Evolutionary conservation across 305 asterid species (phyloP), one percentile per base, ranked within the genome.

Genomic region (Fraxinus ornus): DNA sequence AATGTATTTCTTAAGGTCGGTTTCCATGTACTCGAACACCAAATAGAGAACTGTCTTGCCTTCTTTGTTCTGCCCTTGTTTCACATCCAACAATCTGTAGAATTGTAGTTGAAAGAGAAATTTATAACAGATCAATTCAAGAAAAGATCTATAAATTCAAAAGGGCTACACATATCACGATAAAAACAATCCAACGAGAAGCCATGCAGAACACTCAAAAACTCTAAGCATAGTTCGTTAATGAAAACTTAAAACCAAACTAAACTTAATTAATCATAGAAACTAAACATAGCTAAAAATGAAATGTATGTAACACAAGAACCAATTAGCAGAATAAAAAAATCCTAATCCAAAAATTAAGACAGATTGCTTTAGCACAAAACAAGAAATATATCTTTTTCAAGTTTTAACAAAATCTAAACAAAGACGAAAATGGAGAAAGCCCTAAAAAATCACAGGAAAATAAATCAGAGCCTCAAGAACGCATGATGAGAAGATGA

Each of bases 1-100:
- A 79, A 95, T 92, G 82, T 90, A 95, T 85, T 95, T 95, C 90
- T 95, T 95, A 75, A 95, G 89, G 79, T 95, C 99, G 37, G 98
- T 94, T 21, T 95, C 97, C 99, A 94, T 94, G 86, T 95, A 95
- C 88, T 95, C 99, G 71, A 95, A 95, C 22, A 95, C 98, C 92
- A 95, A 84, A 88, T 94, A 95, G 21, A 95, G 90, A 79, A 95
- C 98, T 1, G 97, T 95, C 86, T 91, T 95, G 77, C 99, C 98
- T 88, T 95, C 97, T 89, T 95, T 95, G 76, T 90, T 95, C 89
- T 84, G 93, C 47, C 95, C 93, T 93, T 93, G 99, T 81, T 95
- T 94, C 77, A 95, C 99, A 90, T 93, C 99, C 84, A 95, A 84
- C 94, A 95, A 81, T 89, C 99, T 94, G 86, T 35, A 72, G 12